Conservation (phyloP, 192 early-diverging fungal genomes). For the Entomortierella chlamydospora region DNA sequence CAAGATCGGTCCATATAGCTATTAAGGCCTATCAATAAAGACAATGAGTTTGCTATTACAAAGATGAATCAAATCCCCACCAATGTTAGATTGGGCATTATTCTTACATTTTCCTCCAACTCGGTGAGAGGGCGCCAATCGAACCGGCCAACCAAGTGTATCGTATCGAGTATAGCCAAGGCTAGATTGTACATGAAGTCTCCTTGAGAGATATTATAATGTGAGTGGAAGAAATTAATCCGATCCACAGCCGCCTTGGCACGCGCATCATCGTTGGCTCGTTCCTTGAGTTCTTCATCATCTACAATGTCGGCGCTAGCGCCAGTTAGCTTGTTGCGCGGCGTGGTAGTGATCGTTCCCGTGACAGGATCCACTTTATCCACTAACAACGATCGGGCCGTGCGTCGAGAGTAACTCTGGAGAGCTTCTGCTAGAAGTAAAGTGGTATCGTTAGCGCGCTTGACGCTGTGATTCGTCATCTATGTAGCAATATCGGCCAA, state of each 20-base stretch:
- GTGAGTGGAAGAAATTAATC: constrained; percentile 51
- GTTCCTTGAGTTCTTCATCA: constrained; percentile 16
- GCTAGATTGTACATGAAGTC: constrained; percentile 53
- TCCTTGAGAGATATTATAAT: constrained; percentile 51
- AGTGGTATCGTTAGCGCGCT: constrained; percentile 9
- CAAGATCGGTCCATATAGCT: constrained; percentile 1
- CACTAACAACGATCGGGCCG: background rate
- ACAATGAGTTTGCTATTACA: background rate
- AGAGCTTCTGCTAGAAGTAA: constrained; percentile 35
- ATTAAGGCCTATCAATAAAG: background rate
- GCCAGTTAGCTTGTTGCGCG: background rate
- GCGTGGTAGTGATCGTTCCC: background rate
- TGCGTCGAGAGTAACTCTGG: constrained; percentile 26
- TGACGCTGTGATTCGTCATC: constrained; percentile 20
- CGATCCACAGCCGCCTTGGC: constrained; percentile 25
- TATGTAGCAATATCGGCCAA: background rate
- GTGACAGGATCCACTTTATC: constrained; percentile 1
- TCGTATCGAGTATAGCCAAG: constrained; percentile 35
- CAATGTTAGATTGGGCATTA: background rate
- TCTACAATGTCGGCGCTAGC: background rate
- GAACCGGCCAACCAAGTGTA: constrained; percentile 34
- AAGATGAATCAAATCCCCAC: background rate
- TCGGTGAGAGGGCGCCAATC: constrained; percentile 49
- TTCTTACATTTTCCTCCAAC: constrained; percentile 50
- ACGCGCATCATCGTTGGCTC: constrained; percentile 22